phyloP scores from a whole-genome alignment of 1,139 yeast species.

The Debaryomyces sp. region DNA sequence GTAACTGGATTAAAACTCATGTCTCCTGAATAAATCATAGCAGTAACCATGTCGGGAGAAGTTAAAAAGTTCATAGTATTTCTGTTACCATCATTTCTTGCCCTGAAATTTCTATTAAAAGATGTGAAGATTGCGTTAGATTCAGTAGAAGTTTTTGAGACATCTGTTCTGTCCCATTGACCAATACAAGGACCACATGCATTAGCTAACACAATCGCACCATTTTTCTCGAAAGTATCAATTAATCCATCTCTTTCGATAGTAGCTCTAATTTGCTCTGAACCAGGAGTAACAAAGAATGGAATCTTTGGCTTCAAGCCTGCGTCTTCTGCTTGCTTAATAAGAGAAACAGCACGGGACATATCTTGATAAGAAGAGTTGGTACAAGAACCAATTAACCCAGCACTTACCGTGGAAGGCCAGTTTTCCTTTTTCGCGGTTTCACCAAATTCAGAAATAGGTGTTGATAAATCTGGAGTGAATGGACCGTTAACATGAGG shows the following conservation, averaged over 20 bases:
- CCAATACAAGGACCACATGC: constrained; percentile 99
- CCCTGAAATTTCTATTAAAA: constrained; percentile 94
- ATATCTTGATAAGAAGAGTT: constrained; percentile 97
- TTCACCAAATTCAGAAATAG: constrained; percentile 69
- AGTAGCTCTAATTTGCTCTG: constrained; percentile 98
- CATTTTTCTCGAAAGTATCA: constrained; percentile 76
- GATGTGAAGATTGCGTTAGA: constrained; percentile 89
- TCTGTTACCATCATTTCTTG: constrained; percentile 97
- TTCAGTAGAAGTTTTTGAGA: constrained; percentile 65
- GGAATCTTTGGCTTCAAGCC: constrained; percentile 94
- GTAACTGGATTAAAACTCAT: constrained; percentile 85
- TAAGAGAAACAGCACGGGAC: constrained; percentile 90
- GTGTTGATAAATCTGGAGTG: constrained; percentile 92
- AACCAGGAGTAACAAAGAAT: constrained; percentile 95
- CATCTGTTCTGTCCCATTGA: constrained; percentile 88
- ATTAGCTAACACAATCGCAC: constrained; percentile 90
- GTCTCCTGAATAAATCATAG: constrained; percentile 92
- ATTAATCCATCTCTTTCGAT: constrained; percentile 92
- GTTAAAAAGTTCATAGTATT: constrained; percentile 95
- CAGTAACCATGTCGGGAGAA: constrained; percentile 96
- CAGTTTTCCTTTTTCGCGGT: constrained; percentile 69
- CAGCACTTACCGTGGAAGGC: constrained; percentile 84
- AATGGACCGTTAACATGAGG: constrained; percentile 95
- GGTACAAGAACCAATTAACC: constrained; percentile 96
- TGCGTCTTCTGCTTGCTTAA: constrained; percentile 77